Conservation (phyloP, 2,329 filamentous ascomycete genomes). For the Salinomyces thailandicus region DNA sequence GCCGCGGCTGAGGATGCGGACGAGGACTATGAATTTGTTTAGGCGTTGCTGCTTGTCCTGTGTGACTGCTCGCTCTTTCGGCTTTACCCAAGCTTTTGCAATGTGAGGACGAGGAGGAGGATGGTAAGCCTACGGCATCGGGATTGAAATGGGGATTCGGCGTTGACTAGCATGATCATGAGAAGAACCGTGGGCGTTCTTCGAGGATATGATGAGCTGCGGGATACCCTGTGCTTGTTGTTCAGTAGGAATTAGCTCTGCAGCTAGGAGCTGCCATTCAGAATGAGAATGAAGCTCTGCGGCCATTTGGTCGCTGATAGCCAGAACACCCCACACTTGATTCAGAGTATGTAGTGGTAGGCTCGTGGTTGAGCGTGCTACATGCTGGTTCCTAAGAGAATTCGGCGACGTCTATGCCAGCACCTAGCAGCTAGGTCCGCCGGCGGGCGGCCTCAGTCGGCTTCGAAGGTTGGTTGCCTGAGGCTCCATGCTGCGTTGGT, state of each 20-base stretch:
- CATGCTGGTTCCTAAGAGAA: too few species aligned
- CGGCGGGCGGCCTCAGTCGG: too few species aligned
- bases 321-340: too few species aligned
- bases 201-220: constrained; percentile 20
- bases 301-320: not conserved
- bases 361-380: too few species aligned
- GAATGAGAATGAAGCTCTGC: not conserved
- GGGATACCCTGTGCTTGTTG: constrained; percentile 12
- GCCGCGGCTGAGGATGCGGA: constrained; percentile 18
- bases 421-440: too few species aligned
- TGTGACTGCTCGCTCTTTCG: not conserved
- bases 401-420: too few species aligned
- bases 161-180: constrained; percentile 17
- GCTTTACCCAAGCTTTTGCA: constrained; percentile 1
- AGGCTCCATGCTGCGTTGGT: too few species aligned
- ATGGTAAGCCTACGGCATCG: too few species aligned
- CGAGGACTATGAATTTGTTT: constrained; percentile 29
- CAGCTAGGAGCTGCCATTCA: not conserved
- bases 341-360: too few species aligned
- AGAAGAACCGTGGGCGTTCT: constrained; percentile 17
- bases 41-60: not conserved
- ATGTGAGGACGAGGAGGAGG: too few species aligned
- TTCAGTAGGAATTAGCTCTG: constrained; percentile 1
- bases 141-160: constrained; percentile 1
- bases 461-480: too few species aligned